Conservation (phyloP, 2,329 filamentous ascomycete genomes). For the Apiospora arundinis region DNA sequence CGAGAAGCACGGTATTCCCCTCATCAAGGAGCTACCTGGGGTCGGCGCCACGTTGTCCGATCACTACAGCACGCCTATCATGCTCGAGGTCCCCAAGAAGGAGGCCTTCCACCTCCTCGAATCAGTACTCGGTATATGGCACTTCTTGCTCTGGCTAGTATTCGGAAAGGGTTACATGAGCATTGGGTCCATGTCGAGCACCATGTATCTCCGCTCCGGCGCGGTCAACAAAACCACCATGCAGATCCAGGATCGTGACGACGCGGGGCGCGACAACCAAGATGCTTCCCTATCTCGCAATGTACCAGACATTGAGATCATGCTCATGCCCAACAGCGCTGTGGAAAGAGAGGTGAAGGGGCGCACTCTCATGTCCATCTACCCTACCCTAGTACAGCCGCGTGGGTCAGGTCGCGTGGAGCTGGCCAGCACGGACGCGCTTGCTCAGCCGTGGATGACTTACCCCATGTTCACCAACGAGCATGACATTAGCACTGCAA, state of each 20-base stretch:
- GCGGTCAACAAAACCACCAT: not conserved
- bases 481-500: not conserved
- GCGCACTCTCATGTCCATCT: conserved; percentile 23
- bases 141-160: conserved; percentile 39
- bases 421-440: conserved; percentile 23
- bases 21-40: conserved; percentile 34
- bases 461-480: not conserved
- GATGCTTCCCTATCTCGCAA: conserved; percentile 20
- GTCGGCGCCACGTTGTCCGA: conserved; percentile 37
- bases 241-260: not conserved
- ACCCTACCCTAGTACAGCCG: conserved; percentile 26
- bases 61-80: conserved; percentile 37
- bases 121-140: conserved; percentile 35
- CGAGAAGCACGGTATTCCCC: conserved; percentile 31
- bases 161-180: conserved; percentile 36
- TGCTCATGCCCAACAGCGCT: conserved; percentile 24
- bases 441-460: conserved; percentile 23
- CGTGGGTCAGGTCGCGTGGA: conserved; percentile 23
- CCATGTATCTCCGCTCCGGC: not conserved
- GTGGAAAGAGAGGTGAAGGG: conserved; percentile 22
- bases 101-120: conserved; percentile 35
- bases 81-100: conserved; percentile 34
- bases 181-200: not conserved
- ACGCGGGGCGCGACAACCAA: not conserved
- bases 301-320: conserved; percentile 28